These are phyloP conservation scores for Pyrenochaeta sp. DNA, from an alignment of 2,329 filamentous ascomycete species.

Conservation along the genomic window DNA sequence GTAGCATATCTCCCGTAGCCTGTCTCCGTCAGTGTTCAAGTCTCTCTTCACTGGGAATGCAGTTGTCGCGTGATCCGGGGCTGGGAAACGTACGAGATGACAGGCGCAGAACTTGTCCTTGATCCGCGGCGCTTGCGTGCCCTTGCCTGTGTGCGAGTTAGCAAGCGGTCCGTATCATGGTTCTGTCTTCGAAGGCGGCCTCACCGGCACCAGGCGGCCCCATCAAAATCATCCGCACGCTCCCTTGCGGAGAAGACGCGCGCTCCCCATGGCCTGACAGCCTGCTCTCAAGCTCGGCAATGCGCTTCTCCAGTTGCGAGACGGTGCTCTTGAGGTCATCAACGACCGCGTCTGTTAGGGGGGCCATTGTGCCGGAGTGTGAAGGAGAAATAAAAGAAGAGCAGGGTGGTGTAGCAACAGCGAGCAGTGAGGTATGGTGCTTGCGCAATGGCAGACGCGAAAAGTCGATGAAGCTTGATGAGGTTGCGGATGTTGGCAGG, in stretches of 20 bases:
- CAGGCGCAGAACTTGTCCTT: conserved; percentile 98
- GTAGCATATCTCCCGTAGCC: conserved; percentile 99
- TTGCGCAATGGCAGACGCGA: conserved; percentile 32
- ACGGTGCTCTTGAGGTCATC: conserved; percentile 86
- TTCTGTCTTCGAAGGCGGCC: conserved; percentile 45
- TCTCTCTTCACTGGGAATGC: too few relatives aligned
- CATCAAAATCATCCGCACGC: conserved; percentile 96
- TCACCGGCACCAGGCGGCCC: conserved; percentile 95
- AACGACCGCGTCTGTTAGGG: conserved; percentile 81
- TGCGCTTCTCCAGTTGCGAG: conserved; percentile 82
- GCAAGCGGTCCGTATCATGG: conserved; percentile 17
- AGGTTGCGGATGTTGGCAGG: conserved; percentile 16
- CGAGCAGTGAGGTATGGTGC: conserved; percentile 16
- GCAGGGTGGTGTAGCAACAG: conserved; percentile 22
- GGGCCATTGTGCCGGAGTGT: conserved; percentile 73
- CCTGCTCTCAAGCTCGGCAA: conserved; percentile 83
- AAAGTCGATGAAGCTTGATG: conserved; percentile 12
- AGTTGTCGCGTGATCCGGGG: not conserved
- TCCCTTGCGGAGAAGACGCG: conserved; percentile 58
- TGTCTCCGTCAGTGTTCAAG: conserved; percentile 52
- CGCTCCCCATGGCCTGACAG: conserved; percentile 56
- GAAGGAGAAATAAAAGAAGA: conserved; percentile 18
- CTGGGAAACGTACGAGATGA: conserved; percentile 76
- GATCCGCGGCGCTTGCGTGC: conserved; percentile 96
- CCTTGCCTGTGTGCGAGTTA: conserved; percentile 76